These are phyloP conservation scores for Haplosporangium sp. DNA, from an alignment of 371 early-diverging fungal species.

Conservation along the genomic window DNA sequence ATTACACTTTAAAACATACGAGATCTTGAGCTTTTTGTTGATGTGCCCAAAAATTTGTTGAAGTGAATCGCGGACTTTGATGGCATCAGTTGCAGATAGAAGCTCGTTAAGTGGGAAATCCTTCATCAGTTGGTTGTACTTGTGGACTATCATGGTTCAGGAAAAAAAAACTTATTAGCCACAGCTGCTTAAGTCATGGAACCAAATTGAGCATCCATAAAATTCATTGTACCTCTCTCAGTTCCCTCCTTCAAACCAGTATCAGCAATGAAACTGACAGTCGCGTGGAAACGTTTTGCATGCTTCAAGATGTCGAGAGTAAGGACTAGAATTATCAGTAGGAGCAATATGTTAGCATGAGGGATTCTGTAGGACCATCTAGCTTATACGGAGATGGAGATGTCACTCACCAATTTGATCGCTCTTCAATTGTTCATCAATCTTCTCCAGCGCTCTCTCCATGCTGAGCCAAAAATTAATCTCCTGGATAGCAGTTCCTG, in stretches of 20 bases:
- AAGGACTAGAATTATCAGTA: conserved; percentile 64
- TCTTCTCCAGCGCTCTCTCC: conserved; percentile 93
- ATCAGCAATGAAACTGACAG: conserved; percentile 97
- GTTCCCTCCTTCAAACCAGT: conserved; percentile 96
- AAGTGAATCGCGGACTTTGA: conserved; percentile 85
- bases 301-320: conserved; percentile 94
- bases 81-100: conserved; percentile 92
- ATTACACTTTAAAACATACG: conserved; percentile 60
- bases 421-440: conserved; percentile 95
- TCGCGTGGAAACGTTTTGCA: conserved; percentile 98
- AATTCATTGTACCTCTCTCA: conserved; percentile 72
- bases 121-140: conserved; percentile 97
- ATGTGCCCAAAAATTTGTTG: conserved; percentile 91
- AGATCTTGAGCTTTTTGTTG: conserved; percentile 95
- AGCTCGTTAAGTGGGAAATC: conserved; percentile 98
- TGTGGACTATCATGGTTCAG: conserved; percentile 70
- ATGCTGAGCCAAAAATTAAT: conserved; percentile 98
- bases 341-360: not conserved
- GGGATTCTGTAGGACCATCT: not conserved
- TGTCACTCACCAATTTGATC: conserved; percentile 78
- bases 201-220: not conserved
- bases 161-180: not conserved
- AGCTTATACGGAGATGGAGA: not conserved
- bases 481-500: conserved; percentile 96
- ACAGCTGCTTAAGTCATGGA: not conserved